These are phyloP conservation scores for Brasenia schreberi DNA, from an alignment of 164 flowering plant species.

Conservation along the genomic window DNA sequence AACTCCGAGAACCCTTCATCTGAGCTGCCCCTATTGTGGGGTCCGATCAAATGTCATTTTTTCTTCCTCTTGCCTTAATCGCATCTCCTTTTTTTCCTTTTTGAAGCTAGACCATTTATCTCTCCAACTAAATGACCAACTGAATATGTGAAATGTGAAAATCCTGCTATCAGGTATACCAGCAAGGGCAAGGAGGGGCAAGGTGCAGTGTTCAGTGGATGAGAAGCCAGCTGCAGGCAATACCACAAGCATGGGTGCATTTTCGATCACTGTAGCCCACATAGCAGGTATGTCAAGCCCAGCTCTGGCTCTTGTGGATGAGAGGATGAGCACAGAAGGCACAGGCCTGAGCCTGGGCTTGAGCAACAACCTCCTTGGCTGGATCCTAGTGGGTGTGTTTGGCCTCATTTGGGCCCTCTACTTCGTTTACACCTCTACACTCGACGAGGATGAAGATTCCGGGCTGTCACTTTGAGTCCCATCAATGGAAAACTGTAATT, in stretches of 20 bases:
- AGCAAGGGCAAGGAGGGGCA: slow-evolving; percentile 24
- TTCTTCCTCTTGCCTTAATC: no score
- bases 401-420: slow-evolving; percentile 81
- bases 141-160: no score
- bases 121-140: no score
- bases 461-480: slow-evolving; percentile 45
- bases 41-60: no score
- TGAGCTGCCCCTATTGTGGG: no score
- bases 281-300: slow-evolving; percentile 36
- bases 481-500: no score
- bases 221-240: slow-evolving; percentile 10
- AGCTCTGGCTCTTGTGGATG: slow-evolving; percentile 74
- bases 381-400: slow-evolving; percentile 89
- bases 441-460: slow-evolving; percentile 94
- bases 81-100: no score
- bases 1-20: no score
- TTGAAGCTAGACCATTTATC: no score
- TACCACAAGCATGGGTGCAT: slow-evolving; percentile 24
- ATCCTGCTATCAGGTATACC: slow-evolving; percentile 28
- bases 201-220: slow-evolving; percentile 35
- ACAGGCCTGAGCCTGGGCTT: slow-evolving; percentile 85
- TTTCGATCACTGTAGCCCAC: slow-evolving; percentile 28
- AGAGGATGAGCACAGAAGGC: slow-evolving; percentile 92
- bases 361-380: slow-evolving; percentile 86
- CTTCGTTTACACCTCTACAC: slow-evolving; percentile 43